These are phyloP conservation scores for Elsinoe ampelina DNA, from an alignment of 2,329 filamentous ascomycete species.

Conservation along the genomic window DNA sequence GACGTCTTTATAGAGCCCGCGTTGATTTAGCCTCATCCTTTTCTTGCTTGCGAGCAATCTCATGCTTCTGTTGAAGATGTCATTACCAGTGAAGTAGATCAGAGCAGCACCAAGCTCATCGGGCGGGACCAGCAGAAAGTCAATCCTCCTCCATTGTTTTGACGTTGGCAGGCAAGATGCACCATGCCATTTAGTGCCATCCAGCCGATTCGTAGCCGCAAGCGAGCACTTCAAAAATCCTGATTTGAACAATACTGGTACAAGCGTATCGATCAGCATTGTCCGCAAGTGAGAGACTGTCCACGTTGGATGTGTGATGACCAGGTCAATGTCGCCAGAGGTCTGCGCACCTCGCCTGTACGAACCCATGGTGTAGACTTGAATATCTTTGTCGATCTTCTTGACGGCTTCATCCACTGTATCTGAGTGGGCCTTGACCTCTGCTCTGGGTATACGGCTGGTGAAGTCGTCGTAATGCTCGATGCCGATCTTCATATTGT, in stretches of 20 bases:
- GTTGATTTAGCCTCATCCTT: constrained; percentile 76
- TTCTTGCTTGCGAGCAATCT: constrained; percentile 70
- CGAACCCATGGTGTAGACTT: constrained; percentile 71
- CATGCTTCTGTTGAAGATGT: constrained; percentile 86
- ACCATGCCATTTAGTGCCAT: constrained; percentile 80
- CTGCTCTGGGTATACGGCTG: constrained; percentile 63
- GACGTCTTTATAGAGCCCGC: constrained; percentile 65
- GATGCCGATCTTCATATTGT: constrained; percentile 65
- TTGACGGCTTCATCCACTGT: constrained; percentile 53
- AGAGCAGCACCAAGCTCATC: constrained; percentile 72
- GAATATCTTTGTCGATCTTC: constrained; percentile 52
- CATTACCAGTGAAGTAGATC: constrained; percentile 93
- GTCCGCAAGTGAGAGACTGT: constrained; percentile 48
- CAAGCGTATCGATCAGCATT: constrained; percentile 54
- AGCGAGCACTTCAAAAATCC: constrained; percentile 64
- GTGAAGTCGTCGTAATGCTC: constrained; percentile 74
- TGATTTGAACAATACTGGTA: constrained; percentile 49
- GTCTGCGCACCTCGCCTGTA: constrained; percentile 68
- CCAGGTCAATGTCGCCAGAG: constrained; percentile 75
- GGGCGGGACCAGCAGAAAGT: constrained; percentile 74
- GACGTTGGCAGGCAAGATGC: constrained; percentile 61
- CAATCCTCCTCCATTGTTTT: constrained; percentile 67
- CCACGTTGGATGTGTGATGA: constrained; percentile 63
- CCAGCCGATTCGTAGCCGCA: constrained; percentile 42
- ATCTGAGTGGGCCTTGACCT: constrained; percentile 61